Evolutionary conservation across 768 basidiomycete species (phyloP), one percentile per base, ranked within the genome.

Genomic region (Chalciporus sphaerocephalus): DNA sequence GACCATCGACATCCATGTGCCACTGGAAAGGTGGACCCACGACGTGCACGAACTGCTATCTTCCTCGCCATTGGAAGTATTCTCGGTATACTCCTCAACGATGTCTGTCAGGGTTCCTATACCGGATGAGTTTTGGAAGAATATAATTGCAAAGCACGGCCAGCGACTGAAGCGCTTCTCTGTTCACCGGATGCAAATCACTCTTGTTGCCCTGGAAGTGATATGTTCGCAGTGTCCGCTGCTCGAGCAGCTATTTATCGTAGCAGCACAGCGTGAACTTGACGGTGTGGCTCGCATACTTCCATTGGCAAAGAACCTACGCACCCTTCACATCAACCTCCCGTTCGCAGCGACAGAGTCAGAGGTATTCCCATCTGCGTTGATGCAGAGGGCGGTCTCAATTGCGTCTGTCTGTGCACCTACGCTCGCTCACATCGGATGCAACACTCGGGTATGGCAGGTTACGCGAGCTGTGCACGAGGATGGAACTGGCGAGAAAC

Each of bases 381-480:
- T 65, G 50, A 58, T 56, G 56, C 51, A 60, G 11, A 69, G 72
- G 21, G 76, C 74, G 8, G 51, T 75, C 33, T 58, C 59, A 5
- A 69, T 89, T 20, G 72, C 75, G 12, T 66, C 64, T 4, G 65
- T 68, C 17, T 85, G 83, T 57, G 69, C 72, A 25, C 56, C 76
- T 8, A 75, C 71, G 4, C 64, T 89, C 32, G 60, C 61, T 17
- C 79, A 82, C 46, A 75, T 90, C 51, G 87, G 88, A 4, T 81
- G 79, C 52, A 82, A 81, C 56, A 78, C 81, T 0, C 70, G 69
- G 28, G 85, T 86, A 1, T 87, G 83, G 81, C 76, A 85, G 73
- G 72, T 85, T 27, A 65, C 69, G 43, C 68, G 76, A 30, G 54
- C 52, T 13, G 66, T 78, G 10, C 40, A 55, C 2, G 48, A 61